These are phyloP conservation scores for Tuber borchii DNA, from an alignment of 495 filamentous ascomycete genomes.

Conservation along the genomic window DNA sequence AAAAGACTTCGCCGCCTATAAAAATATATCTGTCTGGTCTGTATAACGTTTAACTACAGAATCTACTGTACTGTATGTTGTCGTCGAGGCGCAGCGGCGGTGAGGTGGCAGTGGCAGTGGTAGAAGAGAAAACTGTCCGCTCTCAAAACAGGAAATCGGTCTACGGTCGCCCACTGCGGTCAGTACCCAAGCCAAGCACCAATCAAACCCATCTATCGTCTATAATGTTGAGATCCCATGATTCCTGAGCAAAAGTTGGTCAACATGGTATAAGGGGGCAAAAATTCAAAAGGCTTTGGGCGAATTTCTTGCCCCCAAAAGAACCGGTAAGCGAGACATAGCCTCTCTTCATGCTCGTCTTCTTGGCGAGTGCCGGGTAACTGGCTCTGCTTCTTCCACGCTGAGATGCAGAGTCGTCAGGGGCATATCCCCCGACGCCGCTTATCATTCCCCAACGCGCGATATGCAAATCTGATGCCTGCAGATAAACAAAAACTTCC, in stretches of 20 bases:
- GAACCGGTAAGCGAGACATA: background rate
- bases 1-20: background rate
- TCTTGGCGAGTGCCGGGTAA: constrained; percentile 5
- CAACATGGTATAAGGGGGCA: background rate
- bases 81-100: background rate
- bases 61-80: background rate
- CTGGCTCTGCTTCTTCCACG: background rate
- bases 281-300: background rate
- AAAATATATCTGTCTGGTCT: background rate
- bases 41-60: background rate
- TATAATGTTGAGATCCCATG: background rate
- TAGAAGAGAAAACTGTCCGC: background rate
- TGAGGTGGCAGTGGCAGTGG: constrained; percentile 1
- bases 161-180: background rate
- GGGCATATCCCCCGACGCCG: background rate
- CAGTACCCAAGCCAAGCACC: background rate
- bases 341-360: background rate
- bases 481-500: background rate
- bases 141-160: background rate
- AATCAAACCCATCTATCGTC: background rate
- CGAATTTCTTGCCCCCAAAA: background rate
- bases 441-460: background rate
- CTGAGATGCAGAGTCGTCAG: background rate
- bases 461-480: background rate
- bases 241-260: background rate